Base-by-base conservation (phyloP, 1,139 yeast species). In the Candida glucosophila region DNA sequence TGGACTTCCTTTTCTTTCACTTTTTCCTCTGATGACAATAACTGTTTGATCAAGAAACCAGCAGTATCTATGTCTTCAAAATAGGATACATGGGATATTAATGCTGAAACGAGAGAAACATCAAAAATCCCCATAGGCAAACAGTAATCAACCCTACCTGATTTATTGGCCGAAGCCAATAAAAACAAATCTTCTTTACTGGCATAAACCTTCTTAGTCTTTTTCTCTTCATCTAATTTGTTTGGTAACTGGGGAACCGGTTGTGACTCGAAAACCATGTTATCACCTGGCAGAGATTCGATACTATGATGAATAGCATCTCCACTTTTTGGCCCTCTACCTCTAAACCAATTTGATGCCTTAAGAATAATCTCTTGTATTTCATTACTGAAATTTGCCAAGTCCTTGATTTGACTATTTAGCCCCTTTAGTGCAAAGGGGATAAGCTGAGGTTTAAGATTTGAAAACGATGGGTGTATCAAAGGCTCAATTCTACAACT, bases 11-110 rank as follows among this genome's bases (percentile, higher is more conserved):
- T 49, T 6, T 41, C 28, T 11, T 42, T 39, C 7, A n/a, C n/a
- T n/a, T n/a, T n/a, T n/a, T n/a, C n/a, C n/a, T n/a, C n/a, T n/a
- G n/a, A n/a, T n/a, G n/a, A n/a, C 8, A 16, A 43, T 1, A 75
- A 46, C 41, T 79, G 80, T 28, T 60, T 62, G 48, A 88, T 54
- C 4, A 88, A 52, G 39, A 88, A 86, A 2, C 79, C 81, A 0
- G 93, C 90, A 15, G 90, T 75, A 41, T 86, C 88, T 29, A 74
- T 69, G 40, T 85, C 94, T 44, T 85, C 95, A 49, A 88, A 80
- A 48, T 90, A 90, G 24, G 86, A 74, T 7, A 83, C 74, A 52
- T 90, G 98, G 0, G 95, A 85, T 31, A 81, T 82, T 5, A 88
- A 59, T 1, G 95, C 93, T 6, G 86, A 71, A 12, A 88, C 64